Evolutionary conservation across 2,329 filamentous ascomycete genomes (phyloP), one percentile per base, ranked within the genome.

Genomic region (Penicillium sp.): DNA sequence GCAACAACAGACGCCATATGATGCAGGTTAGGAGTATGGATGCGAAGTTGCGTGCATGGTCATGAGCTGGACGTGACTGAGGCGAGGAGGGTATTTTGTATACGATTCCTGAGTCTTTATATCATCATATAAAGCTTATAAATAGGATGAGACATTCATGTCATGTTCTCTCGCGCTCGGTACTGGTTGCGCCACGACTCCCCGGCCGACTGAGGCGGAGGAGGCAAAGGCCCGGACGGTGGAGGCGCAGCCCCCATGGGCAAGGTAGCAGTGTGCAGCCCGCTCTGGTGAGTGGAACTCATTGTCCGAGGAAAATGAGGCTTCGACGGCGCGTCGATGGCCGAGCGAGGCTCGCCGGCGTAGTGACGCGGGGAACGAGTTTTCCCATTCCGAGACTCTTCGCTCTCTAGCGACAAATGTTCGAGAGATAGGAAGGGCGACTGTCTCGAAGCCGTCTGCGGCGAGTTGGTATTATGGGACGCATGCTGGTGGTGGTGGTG

Each of bases 241-340:
- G 85, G 83, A 28, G 81, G 85, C 46, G 82, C 79, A 47, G 54
- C 58, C 21, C 87, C 82, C 57, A 88, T 81, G 1, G 88, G 86
- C 49, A 91, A 75, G 35, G 80, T 82, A 55, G 87, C 86, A 2
- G 81, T 83, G 51, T 72, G 68, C 47, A 74, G 59, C 65, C 71
- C 52, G 68, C 68, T 55, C 65, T 68, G 24, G 66, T 69, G 52
- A 3, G 68, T 69, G 4, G 71, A 71, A 61, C 73, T 76, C n/a
- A 67, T 61, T 5, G 73, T 74, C 28, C 74, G 71, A 30, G 73
- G 70, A 14, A 76, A 71, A 42, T 68, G 68, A 4, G 72, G 71
- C 14, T 69, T 65, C n/a, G 69, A 64, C 12, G 71, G 67, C 5
- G 69, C 61, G 21, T 76, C 73, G 20, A 76, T 60, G 8, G 73